Conservation (phyloP, 2,329 filamentous ascomycete species). For the Macrophomina pseudophaseolina region DNA sequence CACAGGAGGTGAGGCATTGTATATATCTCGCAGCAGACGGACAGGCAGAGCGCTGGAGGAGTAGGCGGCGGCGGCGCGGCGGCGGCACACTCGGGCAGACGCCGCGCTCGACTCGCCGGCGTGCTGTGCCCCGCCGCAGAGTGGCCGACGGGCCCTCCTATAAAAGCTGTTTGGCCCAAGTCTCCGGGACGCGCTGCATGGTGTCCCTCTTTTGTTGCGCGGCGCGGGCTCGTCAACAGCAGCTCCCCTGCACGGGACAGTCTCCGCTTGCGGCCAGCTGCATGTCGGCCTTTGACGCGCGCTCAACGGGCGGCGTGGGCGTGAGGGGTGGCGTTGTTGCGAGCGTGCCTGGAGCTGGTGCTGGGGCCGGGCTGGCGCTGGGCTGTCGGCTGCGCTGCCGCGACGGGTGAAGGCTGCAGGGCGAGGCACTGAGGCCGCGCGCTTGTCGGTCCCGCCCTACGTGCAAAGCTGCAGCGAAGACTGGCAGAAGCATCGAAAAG, state of each 20-base stretch:
- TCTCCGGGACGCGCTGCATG: constrained; percentile 6
- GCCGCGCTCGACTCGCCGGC: not conserved
- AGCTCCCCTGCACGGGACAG: constrained; percentile 5
- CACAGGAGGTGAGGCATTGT: constrained; percentile 8
- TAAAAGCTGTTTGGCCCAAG: constrained; percentile 5
- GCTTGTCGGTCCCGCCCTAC: not conserved
- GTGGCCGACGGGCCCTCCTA: constrained; percentile 4
- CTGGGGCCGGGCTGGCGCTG: not conserved
- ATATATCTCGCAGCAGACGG: not conserved
- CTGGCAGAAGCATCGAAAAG: constrained; percentile 14
- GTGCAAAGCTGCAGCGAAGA: constrained; percentile 3
- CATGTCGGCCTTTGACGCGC: not conserved
- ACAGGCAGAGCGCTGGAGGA: not conserved
- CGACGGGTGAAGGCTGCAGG: not conserved
- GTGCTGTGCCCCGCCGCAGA: constrained; percentile 3
- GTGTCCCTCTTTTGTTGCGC: constrained; percentile 20
- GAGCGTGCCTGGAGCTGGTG: not conserved
- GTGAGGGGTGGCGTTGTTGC: not conserved
- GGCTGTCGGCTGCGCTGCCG: not conserved
- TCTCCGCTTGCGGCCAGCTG: constrained; percentile 8
- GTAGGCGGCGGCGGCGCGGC: not conserved
- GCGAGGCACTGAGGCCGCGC: not conserved
- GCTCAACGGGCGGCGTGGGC: not conserved
- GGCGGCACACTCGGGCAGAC: too few species aligned
- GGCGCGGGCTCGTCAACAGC: constrained; percentile 2